Conservation (phyloP, 106 monocot genomes). For the Gastrodia elata region DNA sequence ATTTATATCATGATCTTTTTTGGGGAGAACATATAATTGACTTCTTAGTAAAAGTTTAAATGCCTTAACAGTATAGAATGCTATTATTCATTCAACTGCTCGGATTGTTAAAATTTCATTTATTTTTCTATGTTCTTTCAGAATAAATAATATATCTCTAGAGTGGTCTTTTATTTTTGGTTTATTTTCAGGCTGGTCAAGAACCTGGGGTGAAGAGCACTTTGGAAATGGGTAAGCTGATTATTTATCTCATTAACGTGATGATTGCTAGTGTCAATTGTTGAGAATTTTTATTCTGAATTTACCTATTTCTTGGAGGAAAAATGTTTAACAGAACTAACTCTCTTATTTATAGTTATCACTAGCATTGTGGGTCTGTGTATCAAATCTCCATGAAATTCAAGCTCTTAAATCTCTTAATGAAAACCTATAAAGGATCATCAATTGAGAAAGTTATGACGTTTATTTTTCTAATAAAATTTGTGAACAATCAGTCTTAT, state of each 20-base stretch:
- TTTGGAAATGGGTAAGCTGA: constrained; percentile 81
- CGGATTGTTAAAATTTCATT: neutral
- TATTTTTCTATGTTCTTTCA: neutral
- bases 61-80: neutral
- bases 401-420: too few species aligned
- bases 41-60: neutral
- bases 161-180: neutral
- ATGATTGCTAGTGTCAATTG: neutral
- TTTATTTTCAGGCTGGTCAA: constrained; percentile 75
- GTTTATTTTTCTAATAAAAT: too few species aligned
- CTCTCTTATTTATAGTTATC: too few species aligned
- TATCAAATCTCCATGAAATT: too few species aligned
- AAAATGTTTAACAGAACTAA: too few species aligned
- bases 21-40: neutral
- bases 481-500: too few species aligned
- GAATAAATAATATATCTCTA: neutral
- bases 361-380: too few species aligned
- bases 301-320: too few species aligned
- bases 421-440: too few species aligned
- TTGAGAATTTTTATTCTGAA: neutral
- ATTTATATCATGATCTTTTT: neutral
- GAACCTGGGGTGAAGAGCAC: constrained; percentile 99
- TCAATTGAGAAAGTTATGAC: too few species aligned
- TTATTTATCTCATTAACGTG: neutral
- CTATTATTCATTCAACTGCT: neutral